Evolutionary conservation across 1,284 basidiomycete genomes (phyloP).

Genomic region (Serendipita sp.): DNA sequence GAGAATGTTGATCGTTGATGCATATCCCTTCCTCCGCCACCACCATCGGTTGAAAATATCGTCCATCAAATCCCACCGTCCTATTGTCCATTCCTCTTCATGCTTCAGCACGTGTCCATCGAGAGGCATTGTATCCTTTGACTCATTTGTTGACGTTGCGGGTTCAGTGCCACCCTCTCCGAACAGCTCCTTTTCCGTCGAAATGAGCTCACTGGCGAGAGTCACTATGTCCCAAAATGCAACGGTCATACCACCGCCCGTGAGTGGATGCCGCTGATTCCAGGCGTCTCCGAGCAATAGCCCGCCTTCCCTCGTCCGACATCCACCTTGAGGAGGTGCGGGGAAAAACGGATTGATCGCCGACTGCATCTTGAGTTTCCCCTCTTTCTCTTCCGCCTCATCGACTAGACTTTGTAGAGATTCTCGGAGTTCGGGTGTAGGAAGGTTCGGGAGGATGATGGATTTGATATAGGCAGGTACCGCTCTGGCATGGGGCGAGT

Average conservation of each 20-base stretch:
- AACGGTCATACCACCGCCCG: constrained; percentile 92
- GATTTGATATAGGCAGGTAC: constrained; percentile 59
- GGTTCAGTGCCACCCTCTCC: not conserved
- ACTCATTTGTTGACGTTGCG: constrained; percentile 21
- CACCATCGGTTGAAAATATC: constrained; percentile 59
- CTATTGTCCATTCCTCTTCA: not conserved
- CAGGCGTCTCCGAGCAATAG: constrained; percentile 90
- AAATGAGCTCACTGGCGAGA: constrained; percentile 44
- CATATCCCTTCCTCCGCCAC: constrained; percentile 69
- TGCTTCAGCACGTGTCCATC: not conserved
- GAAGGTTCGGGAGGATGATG: constrained; percentile 69
- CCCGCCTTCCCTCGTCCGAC: constrained; percentile 49
- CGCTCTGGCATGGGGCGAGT: constrained; percentile 72
- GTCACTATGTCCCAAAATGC: constrained; percentile 75
- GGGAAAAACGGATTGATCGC: constrained; percentile 98
- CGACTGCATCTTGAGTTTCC: constrained; percentile 44
- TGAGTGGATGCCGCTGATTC: constrained; percentile 99
- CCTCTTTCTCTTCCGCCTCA: constrained; percentile 22
- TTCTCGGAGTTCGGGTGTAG: constrained; percentile 41
- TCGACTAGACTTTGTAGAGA: constrained; percentile 50
- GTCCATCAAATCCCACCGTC: constrained; percentile 50
- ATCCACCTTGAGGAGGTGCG: constrained; percentile 60
- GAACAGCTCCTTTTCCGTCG: constrained; percentile 15
- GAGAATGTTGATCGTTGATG: constrained; percentile 79
- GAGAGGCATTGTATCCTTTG: not conserved